Evolutionary conservation across 2,329 filamentous ascomycete genomes (phyloP).

Genomic region (Colletotrichum truncatum): DNA sequence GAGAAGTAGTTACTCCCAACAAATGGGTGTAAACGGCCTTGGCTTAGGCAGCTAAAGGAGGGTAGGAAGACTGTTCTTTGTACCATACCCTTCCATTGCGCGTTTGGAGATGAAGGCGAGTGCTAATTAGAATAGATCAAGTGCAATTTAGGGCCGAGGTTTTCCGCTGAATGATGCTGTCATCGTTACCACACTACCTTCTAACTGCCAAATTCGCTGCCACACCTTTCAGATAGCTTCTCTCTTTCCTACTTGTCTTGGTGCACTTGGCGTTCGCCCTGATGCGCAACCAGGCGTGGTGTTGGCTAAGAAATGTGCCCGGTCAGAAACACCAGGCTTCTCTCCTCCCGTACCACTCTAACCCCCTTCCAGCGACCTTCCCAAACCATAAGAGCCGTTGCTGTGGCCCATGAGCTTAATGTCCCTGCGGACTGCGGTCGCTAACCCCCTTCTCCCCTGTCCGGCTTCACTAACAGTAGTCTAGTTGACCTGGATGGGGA

Average conservation of each 20-base stretch:
- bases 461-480: too few relatives aligned
- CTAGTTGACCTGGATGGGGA: slow-evolving; percentile 17
- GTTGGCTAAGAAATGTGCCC: neutral
- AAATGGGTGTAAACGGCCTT: slow-evolving; percentile 7
- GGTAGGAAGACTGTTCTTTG: neutral
- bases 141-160: neutral
- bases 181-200: neutral
- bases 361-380: slow-evolving; percentile 18
- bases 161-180: slow-evolving; percentile 3
- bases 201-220: neutral
- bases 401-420: slow-evolving; percentile 27
- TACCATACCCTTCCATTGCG: neutral
- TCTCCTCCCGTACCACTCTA: neutral
- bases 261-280: too few relatives aligned
- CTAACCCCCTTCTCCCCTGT: too few relatives aligned
- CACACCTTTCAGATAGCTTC: neutral
- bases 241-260: neutral
- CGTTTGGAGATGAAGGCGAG: neutral
- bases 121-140: too few relatives aligned
- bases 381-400: slow-evolving; percentile 28
- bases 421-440: slow-evolving; percentile 4
- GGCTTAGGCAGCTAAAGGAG: neutral
- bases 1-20: neutral
- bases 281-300: neutral
- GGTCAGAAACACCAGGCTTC: neutral